phyloP scores from a whole-genome alignment of 2,329 filamentous ascomycete genomes.

The Fusarium sp. region DNA sequence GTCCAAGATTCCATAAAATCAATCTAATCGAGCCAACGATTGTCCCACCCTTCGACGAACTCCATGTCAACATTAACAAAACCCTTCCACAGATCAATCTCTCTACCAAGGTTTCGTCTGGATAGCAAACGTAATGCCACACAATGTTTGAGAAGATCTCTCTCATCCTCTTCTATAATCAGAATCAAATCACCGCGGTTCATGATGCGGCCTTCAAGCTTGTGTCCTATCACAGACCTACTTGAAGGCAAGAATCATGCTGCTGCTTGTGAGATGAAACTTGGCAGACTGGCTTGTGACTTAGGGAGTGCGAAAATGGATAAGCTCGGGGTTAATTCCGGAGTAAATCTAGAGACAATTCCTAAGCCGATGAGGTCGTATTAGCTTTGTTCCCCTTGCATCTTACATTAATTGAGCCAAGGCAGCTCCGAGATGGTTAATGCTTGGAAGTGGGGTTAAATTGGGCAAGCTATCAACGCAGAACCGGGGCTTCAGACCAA shows the following conservation, averaged over 20 bases:
- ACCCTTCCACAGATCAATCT: conserved; percentile 49
- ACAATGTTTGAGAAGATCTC: conserved; percentile 42
- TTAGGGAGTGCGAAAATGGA: too few species aligned
- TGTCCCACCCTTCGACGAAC: conserved; percentile 38
- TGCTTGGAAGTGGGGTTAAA: background rate
- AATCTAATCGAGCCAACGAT: conserved; percentile 25
- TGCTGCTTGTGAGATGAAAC: too few species aligned
- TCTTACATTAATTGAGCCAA: background rate
- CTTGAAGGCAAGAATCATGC: too few species aligned
- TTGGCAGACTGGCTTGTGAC: too few species aligned
- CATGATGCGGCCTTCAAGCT: conserved; percentile 37
- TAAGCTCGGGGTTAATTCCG: too few species aligned
- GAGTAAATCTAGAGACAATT: too few species aligned
- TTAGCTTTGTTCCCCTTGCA: too few species aligned
- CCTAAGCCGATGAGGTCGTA: too few species aligned
- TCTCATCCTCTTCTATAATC: conserved; percentile 42
- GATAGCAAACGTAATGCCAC: conserved; percentile 45
- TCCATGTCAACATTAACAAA: conserved; percentile 47
- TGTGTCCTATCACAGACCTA: background rate
- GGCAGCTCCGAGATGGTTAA: background rate
- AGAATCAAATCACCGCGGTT: conserved; percentile 46
- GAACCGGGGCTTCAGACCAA: background rate
- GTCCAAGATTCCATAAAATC: too few species aligned
- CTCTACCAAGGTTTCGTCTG: conserved; percentile 49
- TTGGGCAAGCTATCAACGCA: background rate